Conservation (phyloP, 768 basidiomycete species). For the Boletus reticulatus region DNA sequence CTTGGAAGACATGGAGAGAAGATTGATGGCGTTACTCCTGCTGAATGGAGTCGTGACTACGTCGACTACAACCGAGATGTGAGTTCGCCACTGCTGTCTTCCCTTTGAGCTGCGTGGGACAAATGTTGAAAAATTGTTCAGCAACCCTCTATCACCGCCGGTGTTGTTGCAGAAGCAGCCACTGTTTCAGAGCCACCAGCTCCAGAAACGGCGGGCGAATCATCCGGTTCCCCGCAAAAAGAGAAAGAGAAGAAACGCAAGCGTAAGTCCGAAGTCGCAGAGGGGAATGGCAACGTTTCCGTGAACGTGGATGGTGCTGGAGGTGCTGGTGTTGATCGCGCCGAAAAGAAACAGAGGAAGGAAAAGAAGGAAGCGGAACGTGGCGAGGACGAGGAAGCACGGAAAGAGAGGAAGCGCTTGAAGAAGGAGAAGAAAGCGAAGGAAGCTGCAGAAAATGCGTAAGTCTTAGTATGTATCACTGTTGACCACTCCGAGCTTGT, state of each 20-base stretch:
- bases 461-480: not conserved
- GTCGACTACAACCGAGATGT: slow-evolving; percentile 86
- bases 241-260: slow-evolving; percentile 86
- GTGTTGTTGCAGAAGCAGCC: slow-evolving; percentile 21
- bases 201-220: slow-evolving; percentile 32
- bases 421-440: slow-evolving; percentile 68
- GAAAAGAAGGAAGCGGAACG: slow-evolving; percentile 50
- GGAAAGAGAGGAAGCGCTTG: slow-evolving; percentile 58
- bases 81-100: slow-evolving; percentile 14
- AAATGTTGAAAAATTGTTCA: slow-evolving; percentile 21
- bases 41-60: slow-evolving; percentile 90
- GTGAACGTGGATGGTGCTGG: slow-evolving; percentile 35
- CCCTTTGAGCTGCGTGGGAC: not conserved
- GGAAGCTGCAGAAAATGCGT: slow-evolving; percentile 36
- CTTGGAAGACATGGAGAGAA: slow-evolving; percentile 94
- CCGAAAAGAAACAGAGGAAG: slow-evolving; percentile 60
- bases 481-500: not conserved
- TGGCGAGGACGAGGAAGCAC: slow-evolving; percentile 56
- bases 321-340: slow-evolving; percentile 46
- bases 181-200: slow-evolving; percentile 21
- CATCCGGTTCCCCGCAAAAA: slow-evolving; percentile 36
- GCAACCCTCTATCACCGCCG: slow-evolving; percentile 40
- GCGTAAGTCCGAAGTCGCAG: slow-evolving; percentile 63
- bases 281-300: slow-evolving; percentile 41
- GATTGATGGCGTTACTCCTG: slow-evolving; percentile 82